Base-by-base conservation (phyloP, 164 flowering plant species). In the Tetracentron sinense region DNA sequence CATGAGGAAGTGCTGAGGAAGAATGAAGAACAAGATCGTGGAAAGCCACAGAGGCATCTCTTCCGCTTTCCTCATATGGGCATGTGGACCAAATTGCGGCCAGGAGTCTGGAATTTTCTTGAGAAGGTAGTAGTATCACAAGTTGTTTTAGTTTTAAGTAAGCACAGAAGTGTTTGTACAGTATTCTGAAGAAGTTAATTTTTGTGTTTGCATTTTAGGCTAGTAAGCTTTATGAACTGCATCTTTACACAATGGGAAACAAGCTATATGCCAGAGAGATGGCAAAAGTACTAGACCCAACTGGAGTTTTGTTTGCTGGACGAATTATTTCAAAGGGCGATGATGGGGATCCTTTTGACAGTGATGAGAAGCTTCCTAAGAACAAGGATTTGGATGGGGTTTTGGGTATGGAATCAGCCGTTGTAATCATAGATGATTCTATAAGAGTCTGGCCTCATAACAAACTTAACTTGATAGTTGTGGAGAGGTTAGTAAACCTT, bases 351-450 rank as follows among this genome's bases (percentile, higher is more conserved):
- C 64, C 72, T 10, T 47, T 75, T 65, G 92, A 87, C 60, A 82
- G 92, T 19, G 96, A 89, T 69, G 96, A 88, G 44, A 83, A 89
- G 71, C 73, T 72, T 58, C 90, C 95, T 7, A 92, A 92, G 78
- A 92, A 72, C 70, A 95, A 95, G 79, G 99, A 95, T 78, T 82
- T 95, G 62, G 98, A 95, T 57, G 97, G 99, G 52, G 99, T 95
- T 57, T 68, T 92, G 79, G 97, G 97, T 54, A 86, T 95, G 97
- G 97, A 95, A 78, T 88, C 99, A 42, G 67, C 83, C 54, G 95
- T 95, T 17, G 85, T 95, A 30, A 95, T 95, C 61, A 83, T 95
- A 59, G 99, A 95, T 77, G 99, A 95, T 80, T 89, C 97, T 74
- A 80, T 87, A 28, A 81, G 91, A 73, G 99, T 95, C 44, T 95